Evolutionary conservation across 768 basidiomycete genomes (phyloP).

Genomic region (Lactarius psammicola): DNA sequence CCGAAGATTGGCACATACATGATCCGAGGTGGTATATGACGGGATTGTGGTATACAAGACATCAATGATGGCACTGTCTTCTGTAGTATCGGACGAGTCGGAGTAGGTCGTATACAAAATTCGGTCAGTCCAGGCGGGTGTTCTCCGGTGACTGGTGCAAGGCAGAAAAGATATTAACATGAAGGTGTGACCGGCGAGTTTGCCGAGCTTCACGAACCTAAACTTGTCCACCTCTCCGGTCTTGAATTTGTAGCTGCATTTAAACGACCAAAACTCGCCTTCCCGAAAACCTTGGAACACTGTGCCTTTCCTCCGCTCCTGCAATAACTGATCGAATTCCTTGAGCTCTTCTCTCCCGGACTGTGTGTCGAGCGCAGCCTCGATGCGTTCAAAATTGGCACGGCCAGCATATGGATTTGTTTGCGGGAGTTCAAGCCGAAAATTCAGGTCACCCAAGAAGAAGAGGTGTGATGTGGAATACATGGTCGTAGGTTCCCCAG

Average conservation of each 20-base stretch:
- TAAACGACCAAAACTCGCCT: constrained; percentile 86
- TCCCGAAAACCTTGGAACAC: constrained; percentile 75
- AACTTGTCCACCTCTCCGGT: constrained; percentile 83
- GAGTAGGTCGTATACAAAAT: constrained; percentile 79
- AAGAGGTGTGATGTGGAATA: constrained; percentile 89
- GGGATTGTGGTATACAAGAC: constrained; percentile 77
- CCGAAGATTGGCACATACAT: constrained; percentile 49
- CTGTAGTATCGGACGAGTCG: constrained; percentile 54
- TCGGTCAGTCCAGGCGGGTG: constrained; percentile 92
- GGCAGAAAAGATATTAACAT: background rate
- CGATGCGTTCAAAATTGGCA: constrained; percentile 38
- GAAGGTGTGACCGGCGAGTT: constrained; percentile 9
- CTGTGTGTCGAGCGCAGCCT: constrained; percentile 41
- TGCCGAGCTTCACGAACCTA: constrained; percentile 47
- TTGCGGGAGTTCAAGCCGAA: constrained; percentile 68
- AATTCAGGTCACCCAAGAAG: constrained; percentile 93
- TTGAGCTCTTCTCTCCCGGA: constrained; percentile 55
- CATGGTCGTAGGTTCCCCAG: constrained; percentile 53
- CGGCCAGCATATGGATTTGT: constrained; percentile 46
- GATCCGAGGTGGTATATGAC: constrained; percentile 86
- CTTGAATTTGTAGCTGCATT: constrained; percentile 84
- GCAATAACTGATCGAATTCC: constrained; percentile 69
- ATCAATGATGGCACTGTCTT: constrained; percentile 56
- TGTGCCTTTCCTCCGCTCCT: constrained; percentile 60
- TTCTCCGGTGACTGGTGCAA: constrained; percentile 56